Percentiles rank a stretch among this genome's conserved stretches.
Conservation (phyloP, 306 rosid genomes). For the Cicer judaicum region DNA sequence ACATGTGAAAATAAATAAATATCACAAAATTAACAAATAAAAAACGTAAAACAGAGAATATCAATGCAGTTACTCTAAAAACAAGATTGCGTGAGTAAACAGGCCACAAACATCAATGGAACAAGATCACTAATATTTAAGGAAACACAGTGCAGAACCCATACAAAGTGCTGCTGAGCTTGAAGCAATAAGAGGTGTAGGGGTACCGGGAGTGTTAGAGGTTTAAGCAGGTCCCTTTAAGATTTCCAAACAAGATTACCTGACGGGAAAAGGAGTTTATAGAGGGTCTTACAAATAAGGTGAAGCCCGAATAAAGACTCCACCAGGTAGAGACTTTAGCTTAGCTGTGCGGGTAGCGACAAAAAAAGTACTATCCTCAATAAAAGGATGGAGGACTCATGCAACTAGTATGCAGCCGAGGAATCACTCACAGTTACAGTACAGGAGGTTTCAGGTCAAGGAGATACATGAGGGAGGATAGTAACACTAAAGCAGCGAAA, state of each 20-base stretch:
- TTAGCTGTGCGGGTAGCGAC: background rate
- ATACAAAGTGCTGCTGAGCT: background rate
- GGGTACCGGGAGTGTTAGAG: background rate
- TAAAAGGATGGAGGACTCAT: background rate
- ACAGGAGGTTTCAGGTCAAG: background rate
- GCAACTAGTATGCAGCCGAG: background rate
- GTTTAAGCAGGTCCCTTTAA: background rate
- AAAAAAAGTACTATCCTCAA: background rate
- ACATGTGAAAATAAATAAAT: slow-evolving; percentile 40
- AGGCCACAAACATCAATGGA: slow-evolving; percentile 33
- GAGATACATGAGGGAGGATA: background rate
- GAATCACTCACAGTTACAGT: background rate
- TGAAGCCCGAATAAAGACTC: slow-evolving; percentile 3
- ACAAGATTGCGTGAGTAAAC: slow-evolving; percentile 10
- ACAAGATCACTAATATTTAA: background rate
- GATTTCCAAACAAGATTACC: slow-evolving; percentile 1
- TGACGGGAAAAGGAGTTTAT: background rate
- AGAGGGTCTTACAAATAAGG: background rate
- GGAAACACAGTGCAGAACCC: background rate
- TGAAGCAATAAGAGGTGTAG: background rate
- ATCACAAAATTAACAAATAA: slow-evolving; percentile 26
- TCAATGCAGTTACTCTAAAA: slow-evolving; percentile 13
- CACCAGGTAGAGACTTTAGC: slow-evolving; percentile 6
- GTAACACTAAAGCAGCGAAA: background rate
- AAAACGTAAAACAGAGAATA: slow-evolving; percentile 27